Base-by-base conservation (phyloP, 176 grass and related monocot genomes). In the Stipa capillata region DNA sequence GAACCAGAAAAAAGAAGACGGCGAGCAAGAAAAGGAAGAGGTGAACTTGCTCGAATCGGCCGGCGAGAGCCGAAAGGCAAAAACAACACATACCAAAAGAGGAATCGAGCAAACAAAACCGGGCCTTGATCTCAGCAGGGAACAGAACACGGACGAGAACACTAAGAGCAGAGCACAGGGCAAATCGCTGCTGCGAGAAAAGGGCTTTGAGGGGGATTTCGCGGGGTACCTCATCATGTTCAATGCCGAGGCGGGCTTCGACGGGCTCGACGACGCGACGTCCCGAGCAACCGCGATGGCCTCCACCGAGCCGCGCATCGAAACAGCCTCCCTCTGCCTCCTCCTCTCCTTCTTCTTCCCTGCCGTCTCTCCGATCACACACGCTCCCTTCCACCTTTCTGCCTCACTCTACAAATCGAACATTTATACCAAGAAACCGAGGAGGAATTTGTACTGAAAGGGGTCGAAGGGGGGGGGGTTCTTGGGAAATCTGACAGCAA, bases 221-320 rank as follows among this genome's bases (percentile, higher is more conserved):
- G 32, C 25, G 14, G 44, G 35, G 14, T 62, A 96, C 89, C 87
- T 90, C 62, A 86, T 90, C 74, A 90, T 83, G 50, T 90, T 82
- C 82, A 90, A 90, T 92, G 89, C 81, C 48, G 89, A 50, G 18
- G 51, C 1, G 69, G 81, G 37, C 49, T 82, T 85, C 36, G 78
- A 49, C 11, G 82, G 74, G 82, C 85, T 92, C 69, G 83, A 76
- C 55, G 82, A 49, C 14, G 77, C 80, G 42, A 85, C 75, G 35
- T 85, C 82, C 16, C 77, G 61, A 39, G 76, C 82, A 82, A 90
- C 83, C 63, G 87, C 78, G 80, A 76, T 58, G 50, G 78, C 18
- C 73, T 88, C 82, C 48, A 32, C 77, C 34, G 84, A 61, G 65
- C 52, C 62, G 8, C 78, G 85, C 91, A 94, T 94, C 88, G 49